Conservation (phyloP, 257 asterid genomes). For the Solanum sitiens region DNA sequence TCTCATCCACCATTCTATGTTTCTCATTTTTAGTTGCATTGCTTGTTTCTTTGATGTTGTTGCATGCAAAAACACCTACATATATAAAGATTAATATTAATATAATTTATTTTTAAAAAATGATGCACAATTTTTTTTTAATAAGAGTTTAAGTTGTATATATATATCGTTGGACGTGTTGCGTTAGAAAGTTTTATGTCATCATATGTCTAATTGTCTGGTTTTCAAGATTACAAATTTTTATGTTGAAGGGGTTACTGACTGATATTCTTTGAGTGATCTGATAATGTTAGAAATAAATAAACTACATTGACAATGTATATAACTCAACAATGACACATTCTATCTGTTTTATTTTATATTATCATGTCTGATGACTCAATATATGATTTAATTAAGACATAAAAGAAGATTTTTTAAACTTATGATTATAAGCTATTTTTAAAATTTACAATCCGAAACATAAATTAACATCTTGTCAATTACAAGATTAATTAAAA, state of each 20-base stretch:
- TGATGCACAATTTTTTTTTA: too few relatives aligned
- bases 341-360: too few relatives aligned
- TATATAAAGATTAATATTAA: not conserved
- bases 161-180: not conserved
- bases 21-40: conserved; percentile 20
- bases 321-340: not conserved
- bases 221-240: not conserved
- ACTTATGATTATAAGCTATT: not conserved
- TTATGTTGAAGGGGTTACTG: not conserved
- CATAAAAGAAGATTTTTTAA: too few relatives aligned
- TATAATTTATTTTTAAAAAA: too few relatives aligned
- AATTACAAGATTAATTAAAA: too few relatives aligned
- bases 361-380: not conserved
- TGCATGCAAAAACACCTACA: conserved; percentile 21
- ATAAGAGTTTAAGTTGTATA: not conserved
- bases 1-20: conserved; percentile 31
- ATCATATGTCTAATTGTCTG: not conserved
- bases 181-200: not conserved
- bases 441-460: too few relatives aligned
- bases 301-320: not conserved
- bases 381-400: too few relatives aligned
- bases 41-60: conserved; percentile 17
- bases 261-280: not conserved
- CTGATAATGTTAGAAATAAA: too few relatives aligned
- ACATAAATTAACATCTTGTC: too few relatives aligned